Conservation (phyloP, 352 stramenopile species). For the Phytophthora palmivora region DNA sequence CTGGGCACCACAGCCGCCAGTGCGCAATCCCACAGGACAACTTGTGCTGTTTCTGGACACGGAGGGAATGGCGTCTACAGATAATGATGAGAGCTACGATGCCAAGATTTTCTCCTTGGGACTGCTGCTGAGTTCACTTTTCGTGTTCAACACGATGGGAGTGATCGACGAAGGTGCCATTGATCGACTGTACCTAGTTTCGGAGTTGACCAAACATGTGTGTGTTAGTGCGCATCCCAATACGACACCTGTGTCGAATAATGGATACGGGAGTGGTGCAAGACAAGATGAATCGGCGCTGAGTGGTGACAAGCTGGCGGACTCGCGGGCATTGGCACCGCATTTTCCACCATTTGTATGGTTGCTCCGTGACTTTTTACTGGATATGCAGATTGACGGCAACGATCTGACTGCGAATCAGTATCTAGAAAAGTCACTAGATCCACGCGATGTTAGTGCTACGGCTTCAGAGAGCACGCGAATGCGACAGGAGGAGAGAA, state of each 20-base stretch:
- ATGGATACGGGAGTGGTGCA: slow-evolving; percentile 3
- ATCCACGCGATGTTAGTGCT: slow-evolving; percentile 52
- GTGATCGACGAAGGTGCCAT: slow-evolving; percentile 90
- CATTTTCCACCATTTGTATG: slow-evolving; percentile 88
- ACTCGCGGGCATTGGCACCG: slow-evolving; percentile 63
- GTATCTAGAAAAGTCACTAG: slow-evolving; percentile 82
- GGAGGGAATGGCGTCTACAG: slow-evolving; percentile 83
- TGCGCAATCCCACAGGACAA: slow-evolving; percentile 67
- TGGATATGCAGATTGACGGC: slow-evolving; percentile 80
- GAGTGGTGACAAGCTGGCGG: slow-evolving; percentile 47
- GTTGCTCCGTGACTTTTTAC: slow-evolving; percentile 84
- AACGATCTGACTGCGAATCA: slow-evolving; percentile 62
- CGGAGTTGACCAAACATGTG: slow-evolving; percentile 85
- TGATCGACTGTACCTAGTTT: slow-evolving; percentile 85
- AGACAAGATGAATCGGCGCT: slow-evolving; percentile 19
- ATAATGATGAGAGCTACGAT: slow-evolving; percentile 90
- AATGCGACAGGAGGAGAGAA: slow-evolving; percentile 69
- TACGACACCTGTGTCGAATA: slow-evolving; percentile 2
- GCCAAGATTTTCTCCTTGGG: slow-evolving; percentile 89
- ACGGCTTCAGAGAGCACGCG: slow-evolving; percentile 38
- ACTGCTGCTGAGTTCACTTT: slow-evolving; percentile 80
- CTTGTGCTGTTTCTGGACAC: slow-evolving; percentile 87
- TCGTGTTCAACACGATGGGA: slow-evolving; percentile 91
- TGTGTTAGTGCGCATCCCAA: slow-evolving; percentile 59
- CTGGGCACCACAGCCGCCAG: slow-evolving; percentile 64